A percentile compares a stretch with the other conserved stretches of the same genome.
Conservation (phyloP, 129 eudicot species). For the Centrapalus pauciflorus region DNA sequence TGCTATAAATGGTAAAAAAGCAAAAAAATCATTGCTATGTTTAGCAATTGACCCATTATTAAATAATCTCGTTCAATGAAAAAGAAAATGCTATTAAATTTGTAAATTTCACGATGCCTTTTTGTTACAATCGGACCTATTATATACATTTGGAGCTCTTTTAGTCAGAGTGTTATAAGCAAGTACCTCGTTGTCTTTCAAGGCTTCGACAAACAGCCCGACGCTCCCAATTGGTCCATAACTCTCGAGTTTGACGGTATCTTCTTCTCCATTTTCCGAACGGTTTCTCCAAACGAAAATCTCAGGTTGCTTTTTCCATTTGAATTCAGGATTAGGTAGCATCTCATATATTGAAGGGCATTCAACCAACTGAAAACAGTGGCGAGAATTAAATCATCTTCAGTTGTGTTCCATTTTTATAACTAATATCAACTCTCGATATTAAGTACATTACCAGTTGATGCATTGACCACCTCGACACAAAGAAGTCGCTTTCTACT, state of each 20-base stretch:
- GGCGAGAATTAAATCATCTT: not conserved
- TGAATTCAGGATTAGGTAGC: constrained; percentile 76
- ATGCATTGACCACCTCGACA: constrained; percentile 91
- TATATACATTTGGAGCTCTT: not conserved
- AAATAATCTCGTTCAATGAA: no score
- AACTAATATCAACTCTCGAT: no score
- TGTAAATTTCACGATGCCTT: no score
- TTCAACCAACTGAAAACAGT: constrained; percentile 59
- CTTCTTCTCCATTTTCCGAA: constrained; percentile 41
- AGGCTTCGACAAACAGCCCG: constrained; percentile 65
- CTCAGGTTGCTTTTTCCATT: constrained; percentile 81
- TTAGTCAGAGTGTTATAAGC: not conserved
- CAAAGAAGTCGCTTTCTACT: constrained; percentile 78
- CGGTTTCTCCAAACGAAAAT: constrained; percentile 66
- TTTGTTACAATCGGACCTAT: not conserved
- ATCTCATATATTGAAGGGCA: constrained; percentile 93
- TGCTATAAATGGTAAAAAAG: no score
- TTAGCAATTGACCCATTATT: no score
- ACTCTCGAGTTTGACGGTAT: constrained; percentile 40
- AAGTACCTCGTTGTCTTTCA: constrained; percentile 74
- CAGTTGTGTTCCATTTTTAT: not conserved
- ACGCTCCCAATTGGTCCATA: constrained; percentile 49
- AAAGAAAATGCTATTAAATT: no score
- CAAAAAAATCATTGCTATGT: no score
- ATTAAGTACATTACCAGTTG: constrained; percentile 90